A percentile compares a stretch with the other conserved stretches of the same genome.
phyloP scores from a whole-genome alignment of 352 stramenopile genomes.

The Nothophytophthora sp. region DNA sequence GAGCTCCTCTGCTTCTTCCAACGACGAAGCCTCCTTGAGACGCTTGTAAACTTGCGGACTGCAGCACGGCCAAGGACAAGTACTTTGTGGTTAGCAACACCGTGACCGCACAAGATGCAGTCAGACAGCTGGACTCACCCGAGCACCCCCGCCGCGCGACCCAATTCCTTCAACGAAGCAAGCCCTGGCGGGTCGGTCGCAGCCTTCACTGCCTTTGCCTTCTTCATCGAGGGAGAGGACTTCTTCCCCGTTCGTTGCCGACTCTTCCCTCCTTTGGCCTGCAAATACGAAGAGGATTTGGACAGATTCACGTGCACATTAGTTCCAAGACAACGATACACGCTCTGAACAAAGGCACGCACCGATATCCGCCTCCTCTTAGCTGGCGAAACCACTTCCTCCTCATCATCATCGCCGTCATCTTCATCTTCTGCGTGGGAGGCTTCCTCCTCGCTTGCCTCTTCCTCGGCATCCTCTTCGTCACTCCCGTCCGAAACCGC shows the following conservation, averaged over 20 bases:
- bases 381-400: conserved; percentile 17
- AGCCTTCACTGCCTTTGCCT: conserved; percentile 19
- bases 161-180: conserved; percentile 67
- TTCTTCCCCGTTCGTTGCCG: conserved; percentile 23
- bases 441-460: conserved; percentile 30
- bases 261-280: conserved; percentile 8
- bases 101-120: not conserved
- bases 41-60: conserved; percentile 68
- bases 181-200: conserved; percentile 49
- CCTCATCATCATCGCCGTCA: conserved; percentile 16
- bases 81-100: conserved; percentile 9
- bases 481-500: conserved; percentile 46
- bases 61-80: conserved; percentile 1
- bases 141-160: conserved; percentile 60
- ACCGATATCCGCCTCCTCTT: conserved; percentile 30
- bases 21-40: conserved; percentile 43
- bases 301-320: not conserved
- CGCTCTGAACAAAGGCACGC: conserved; percentile 6
- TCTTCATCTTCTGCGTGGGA: conserved; percentile 16
- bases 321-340: not conserved
- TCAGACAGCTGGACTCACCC: conserved; percentile 40
- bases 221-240: conserved; percentile 21
- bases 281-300: not conserved
- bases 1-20: conserved; percentile 56
- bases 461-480: conserved; percentile 33